Evolutionary conservation across 331 rosid species (phyloP), one percentile per base, ranked within the genome.

Genomic region (Rhamnella rubrinervis): DNA sequence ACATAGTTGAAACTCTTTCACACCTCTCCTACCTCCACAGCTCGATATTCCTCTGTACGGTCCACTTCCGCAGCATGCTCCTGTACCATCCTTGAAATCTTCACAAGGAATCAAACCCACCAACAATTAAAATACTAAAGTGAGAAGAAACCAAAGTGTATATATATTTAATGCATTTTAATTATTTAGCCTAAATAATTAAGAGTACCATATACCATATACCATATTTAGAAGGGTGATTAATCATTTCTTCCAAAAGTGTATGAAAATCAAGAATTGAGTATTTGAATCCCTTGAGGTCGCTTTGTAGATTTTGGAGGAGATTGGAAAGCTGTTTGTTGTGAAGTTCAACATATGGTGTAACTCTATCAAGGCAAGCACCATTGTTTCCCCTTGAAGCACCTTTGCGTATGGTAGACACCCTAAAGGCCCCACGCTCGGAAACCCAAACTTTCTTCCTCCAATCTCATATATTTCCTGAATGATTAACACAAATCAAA

Each of bases 361-460:
- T 19, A 5, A 55, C 3, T 53, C 53, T 25, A 12, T 67, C 74
- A 5, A 60, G 52, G 74, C 74, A 75, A 3, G 46, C 40, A 40
- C 55, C 53, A 11, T 26, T 62, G 39, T 63, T 35, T 9, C 4
- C 50, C 7, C 56, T 37, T 18, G 37, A 12, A 26, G 19, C 58
- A 16, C 28, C 7, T 7, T 68, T 37, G 9, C 19, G 12, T 1
- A 18, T 6, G 70, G 74, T 0, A 44, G 2, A 23, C 80, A 65
- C 28, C 56, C 83, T 1, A 65, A 3, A 46, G 66, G 40, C 51
- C 66, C 6, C 23, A 66, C 7, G 17, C 26, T 44, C 23, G 51
- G 19, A n/a, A 79, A 60, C 51, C 60, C 84, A 41, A 79, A 79
- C 39, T 70, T 70, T 65, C 80, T 75, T 75, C 84, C 80, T 52